Evolutionary conservation across 441 rosid genomes (phyloP).

Genomic region (Brassica hybrid): DNA sequence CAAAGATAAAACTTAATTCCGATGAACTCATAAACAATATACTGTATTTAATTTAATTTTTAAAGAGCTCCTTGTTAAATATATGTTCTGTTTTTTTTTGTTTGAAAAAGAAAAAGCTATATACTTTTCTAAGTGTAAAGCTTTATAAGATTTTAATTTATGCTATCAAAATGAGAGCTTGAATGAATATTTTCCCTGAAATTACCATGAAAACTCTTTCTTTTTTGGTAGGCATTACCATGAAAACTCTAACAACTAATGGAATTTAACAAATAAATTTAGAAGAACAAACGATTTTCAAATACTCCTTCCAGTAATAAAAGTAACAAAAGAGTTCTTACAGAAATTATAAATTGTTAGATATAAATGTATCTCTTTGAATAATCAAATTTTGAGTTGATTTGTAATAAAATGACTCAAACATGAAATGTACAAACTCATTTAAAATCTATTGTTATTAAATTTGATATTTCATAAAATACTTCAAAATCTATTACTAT

Average conservation of each 20-base stretch:
- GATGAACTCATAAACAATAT: background rate
- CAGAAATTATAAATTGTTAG: background rate
- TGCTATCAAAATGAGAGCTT: background rate
- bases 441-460: too few relatives aligned
- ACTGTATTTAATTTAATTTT: too few relatives aligned
- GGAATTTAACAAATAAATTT: background rate
- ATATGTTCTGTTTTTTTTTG: too few relatives aligned
- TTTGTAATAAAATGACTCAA: too few relatives aligned
- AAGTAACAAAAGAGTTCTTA: background rate
- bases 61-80: too few relatives aligned
- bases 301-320: background rate
- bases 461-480: too few relatives aligned
- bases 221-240: too few relatives aligned
- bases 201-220: conserved; percentile 4
- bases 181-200: background rate
- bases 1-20: background rate
- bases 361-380: background rate
- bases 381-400: background rate
- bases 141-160: background rate
- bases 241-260: background rate
- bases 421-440: too few relatives aligned
- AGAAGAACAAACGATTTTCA: background rate
- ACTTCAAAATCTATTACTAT: too few relatives aligned
- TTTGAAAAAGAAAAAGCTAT: too few relatives aligned
- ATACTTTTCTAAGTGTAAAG: background rate